Evolutionary conservation across 2,329 filamentous ascomycete species (phyloP), one percentile per base, ranked within the genome.

Genomic region (Diaporthe capsici): DNA sequence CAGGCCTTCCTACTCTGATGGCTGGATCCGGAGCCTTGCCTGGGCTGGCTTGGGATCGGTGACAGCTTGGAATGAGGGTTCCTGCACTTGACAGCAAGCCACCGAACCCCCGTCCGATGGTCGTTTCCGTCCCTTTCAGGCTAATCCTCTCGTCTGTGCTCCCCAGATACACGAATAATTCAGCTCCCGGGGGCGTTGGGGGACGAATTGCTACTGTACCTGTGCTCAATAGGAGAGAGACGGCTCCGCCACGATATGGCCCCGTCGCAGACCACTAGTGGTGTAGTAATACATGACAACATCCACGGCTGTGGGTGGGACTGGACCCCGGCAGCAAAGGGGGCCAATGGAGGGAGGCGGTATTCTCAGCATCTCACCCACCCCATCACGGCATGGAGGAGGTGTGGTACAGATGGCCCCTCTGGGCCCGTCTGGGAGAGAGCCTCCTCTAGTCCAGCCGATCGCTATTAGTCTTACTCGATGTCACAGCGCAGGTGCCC

Each of bases 401-500:
- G 58, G 58, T 61, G 58, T 42, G 58, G 58, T 25, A 60, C 51
- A 28, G 22, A 51, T 22, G 5, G 12, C 15, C 28, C 37, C 37
- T 39, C 37, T 39, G 44, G 34, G 28, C 15, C 28, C 37, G 10
- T 39, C 37, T 39, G 44, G 34, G 42, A 47, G 42, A 47, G 25
- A 65, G 60, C 39, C 57, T 42, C 39, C 10, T 22, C 10, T 37
- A 0, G 25, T 51, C 28, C 28, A 34, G 61, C 44, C 61, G 44
- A 67, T 67, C 17, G 63, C 63, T 20, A 25, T 39, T 13, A 55
- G 65, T 17, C 49, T 55, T 34, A 34, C 34, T 42, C 65, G n/a
- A 70, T 55, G 65, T 70, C 65, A 68, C 63, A 68, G 63, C 47
- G 63, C 31, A 68, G 63, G 47, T 68, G 63, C 63, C 63, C 63